Conservation (phyloP, 176 grass and related monocot genomes). For the Triticum urartu region DNA sequence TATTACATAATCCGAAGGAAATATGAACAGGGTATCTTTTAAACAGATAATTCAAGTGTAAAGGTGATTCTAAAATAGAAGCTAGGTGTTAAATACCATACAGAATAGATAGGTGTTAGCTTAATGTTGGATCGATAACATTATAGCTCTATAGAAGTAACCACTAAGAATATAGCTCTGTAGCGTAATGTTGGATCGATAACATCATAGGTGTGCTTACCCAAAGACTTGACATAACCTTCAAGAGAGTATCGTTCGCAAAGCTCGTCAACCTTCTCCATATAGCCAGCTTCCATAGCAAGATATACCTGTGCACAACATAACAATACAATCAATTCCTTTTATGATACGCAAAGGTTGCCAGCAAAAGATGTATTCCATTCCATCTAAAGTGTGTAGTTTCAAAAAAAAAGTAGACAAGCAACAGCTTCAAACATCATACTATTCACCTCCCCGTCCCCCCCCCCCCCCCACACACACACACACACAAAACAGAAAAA, state of each 20-base stretch:
- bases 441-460: too few species aligned
- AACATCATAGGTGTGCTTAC: slow-evolving; percentile 34
- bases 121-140: too few species aligned
- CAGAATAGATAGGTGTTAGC: neutral
- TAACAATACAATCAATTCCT: neutral
- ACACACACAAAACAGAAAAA: too few species aligned
- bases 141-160: too few species aligned
- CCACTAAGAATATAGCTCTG: slow-evolving; percentile 5
- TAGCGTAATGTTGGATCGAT: slow-evolving; percentile 7
- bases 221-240: slow-evolving; percentile 76
- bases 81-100: neutral
- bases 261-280: slow-evolving; percentile 87
- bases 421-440: too few species aligned
- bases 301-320: slow-evolving; percentile 65
- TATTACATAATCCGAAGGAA: neutral
- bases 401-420: too few species aligned
- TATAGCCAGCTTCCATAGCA: slow-evolving; percentile 96
- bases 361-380: too few species aligned
- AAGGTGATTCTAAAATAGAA: neutral
- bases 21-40: neutral
- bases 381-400: too few species aligned
- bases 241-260: slow-evolving; percentile 84
- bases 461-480: too few species aligned
- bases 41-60: slow-evolving; percentile 16
- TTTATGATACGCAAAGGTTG: neutral